Conservation (phyloP, 2,329 filamentous ascomycete species). For the Aspergillus costaricaensis region DNA sequence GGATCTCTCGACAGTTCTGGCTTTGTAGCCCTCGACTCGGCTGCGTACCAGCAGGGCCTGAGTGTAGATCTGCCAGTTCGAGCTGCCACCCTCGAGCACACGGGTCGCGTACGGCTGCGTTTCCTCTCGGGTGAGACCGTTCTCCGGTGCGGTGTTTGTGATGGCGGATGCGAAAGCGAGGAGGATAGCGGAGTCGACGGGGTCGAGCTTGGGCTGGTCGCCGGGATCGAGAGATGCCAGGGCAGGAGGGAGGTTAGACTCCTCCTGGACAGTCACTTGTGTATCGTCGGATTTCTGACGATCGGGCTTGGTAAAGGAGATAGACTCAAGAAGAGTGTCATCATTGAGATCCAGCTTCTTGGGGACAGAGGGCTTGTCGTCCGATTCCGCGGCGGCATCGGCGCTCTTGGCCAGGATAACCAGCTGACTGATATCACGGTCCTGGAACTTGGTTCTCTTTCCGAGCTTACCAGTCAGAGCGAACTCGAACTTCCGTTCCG, state of each 20-base stretch:
- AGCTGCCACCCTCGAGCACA: constrained; percentile 82
- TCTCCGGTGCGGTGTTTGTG: constrained; percentile 81
- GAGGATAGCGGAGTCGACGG: constrained; percentile 87
- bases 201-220: constrained; percentile 76
- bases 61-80: constrained; percentile 98
- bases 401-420: constrained; percentile 84
- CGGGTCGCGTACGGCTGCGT: constrained; percentile 87
- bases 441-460: constrained; percentile 55
- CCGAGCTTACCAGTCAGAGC: constrained; percentile 83
- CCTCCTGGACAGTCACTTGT: constrained; percentile 41
- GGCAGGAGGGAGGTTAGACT: constrained; percentile 58
- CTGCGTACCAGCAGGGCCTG: constrained; percentile 88
- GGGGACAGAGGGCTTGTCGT: constrained; percentile 51
- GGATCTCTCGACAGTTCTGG: constrained; percentile 83
- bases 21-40: constrained; percentile 83
- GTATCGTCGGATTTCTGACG: constrained; percentile 44
- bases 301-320: constrained; percentile 69
- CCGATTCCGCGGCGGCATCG: constrained; percentile 27
- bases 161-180: constrained; percentile 79
- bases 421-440: constrained; percentile 69
- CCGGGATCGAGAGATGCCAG: constrained; percentile 71
- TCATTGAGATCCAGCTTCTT: constrained; percentile 80
- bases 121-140: constrained; percentile 89
- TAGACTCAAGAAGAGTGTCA: constrained; percentile 86
- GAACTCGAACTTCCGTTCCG: constrained; percentile 72